Evolutionary conservation across 2,329 filamentous ascomycete species (phyloP), one percentile per base, ranked within the genome.

Genomic region (Colletotrichum falcatum): DNA sequence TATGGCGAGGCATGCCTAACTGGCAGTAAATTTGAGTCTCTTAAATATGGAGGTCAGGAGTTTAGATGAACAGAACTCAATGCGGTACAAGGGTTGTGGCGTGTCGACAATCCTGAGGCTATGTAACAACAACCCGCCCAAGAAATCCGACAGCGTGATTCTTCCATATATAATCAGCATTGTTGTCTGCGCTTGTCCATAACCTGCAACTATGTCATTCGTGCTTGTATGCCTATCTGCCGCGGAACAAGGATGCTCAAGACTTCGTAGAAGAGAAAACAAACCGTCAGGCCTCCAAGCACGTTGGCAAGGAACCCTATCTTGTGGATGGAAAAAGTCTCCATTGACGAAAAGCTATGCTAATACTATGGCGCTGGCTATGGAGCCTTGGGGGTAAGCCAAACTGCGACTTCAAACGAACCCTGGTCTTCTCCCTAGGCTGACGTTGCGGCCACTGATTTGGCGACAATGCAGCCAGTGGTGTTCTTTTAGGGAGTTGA

Each of bases 301-400:
- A 84, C 80, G 14, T 79, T 75, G 1, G 77, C 75, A 3, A 84
- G 76, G 0, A 84, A 65, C 8, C 77, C 74, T 0, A 83, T 83
- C 28, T 84, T 81, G 54, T 82, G 80, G 1, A 85, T 79, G 12
- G 1, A 86, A 78, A 67, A 85, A 86, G 2, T 83, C 83, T 64
- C 87, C 83, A 0, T 84, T 82, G 0, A 86, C 83, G 1, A 84
- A 78, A 3, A 77, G 76, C 0, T 78, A 75, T 46, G 82, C 77
- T 0, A n/a, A n/a, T n/a, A 84, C 86, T 0, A 79, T 80, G 0
- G 82, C 83, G 20, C 75, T 75, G 3, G 77, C 80, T 0, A 77
- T 0, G 84, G 84, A 0, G 85, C 80, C 4, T 79, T 78, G 0
- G 85, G 85, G 64, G 86, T 85, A 1, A 87, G 79, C 85, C 85